Conservation (phyloP, 169 alveolate genomes). For the Cystoisospora suis region DNA sequence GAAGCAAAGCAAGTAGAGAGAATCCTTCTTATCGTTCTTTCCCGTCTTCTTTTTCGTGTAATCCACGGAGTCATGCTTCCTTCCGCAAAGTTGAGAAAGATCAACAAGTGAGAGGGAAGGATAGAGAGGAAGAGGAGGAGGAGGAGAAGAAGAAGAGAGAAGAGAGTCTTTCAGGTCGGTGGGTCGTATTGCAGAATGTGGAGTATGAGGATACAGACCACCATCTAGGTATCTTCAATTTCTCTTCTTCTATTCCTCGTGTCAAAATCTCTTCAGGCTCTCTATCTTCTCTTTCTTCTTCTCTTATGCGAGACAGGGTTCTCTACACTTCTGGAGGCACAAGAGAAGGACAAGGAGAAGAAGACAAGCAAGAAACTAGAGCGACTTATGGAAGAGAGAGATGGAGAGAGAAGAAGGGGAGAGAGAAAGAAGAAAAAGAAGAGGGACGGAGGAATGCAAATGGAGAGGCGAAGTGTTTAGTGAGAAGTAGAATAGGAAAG, state of each 20-base stretch:
- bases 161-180: not conserved
- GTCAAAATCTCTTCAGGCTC: not conserved
- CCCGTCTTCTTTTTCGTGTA: not conserved
- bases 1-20: no score
- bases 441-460: no score
- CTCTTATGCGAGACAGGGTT: no score
- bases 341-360: no score
- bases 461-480: no score
- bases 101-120: not conserved
- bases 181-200: constrained; percentile 10
- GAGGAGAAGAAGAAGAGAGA: not conserved
- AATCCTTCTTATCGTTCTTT: not conserved
- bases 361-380: no score
- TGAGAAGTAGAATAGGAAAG: no score
- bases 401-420: no score
- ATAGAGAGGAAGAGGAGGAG: not conserved
- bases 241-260: not conserved
- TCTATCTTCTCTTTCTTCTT: not conserved
- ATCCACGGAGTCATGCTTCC: not conserved
- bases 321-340: no score
- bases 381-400: no score
- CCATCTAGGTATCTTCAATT: not conserved
- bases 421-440: no score
- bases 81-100: not conserved
- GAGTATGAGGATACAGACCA: not conserved